Evolutionary conservation across 2,329 filamentous ascomycete genomes (phyloP), one percentile per base, ranked within the genome.

Genomic region (Epicoccum nigrum): DNA sequence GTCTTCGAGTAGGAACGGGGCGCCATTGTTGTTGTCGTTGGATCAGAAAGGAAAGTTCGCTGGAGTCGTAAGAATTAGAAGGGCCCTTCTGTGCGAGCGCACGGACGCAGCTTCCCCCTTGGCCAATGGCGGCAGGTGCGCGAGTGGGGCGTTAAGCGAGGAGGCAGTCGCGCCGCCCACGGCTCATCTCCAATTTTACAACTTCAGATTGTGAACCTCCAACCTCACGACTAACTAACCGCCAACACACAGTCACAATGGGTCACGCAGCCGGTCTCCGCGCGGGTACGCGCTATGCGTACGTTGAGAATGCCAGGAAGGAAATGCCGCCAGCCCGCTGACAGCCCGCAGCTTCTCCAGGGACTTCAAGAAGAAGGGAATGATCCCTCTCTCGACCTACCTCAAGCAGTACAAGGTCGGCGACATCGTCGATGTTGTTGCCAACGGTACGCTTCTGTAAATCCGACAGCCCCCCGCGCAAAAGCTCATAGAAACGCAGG

Each of bases 381-480:
- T 87, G 83, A 97, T 99, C 82, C 81, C 84, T 73, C 83, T 97
- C 75, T 92, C 88, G 71, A 97, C 93, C 76, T 99, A 97, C 86
- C 83, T 99, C 74, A 87, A 87, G 79, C 85, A 90, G 77, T 97
- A 95, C 89, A 91, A 88, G 79, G 94, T 99, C 75, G 94, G 94
- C 79, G 94, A 99, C 76, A 97, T 97, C 72, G 94, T 99, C 75
- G 94, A 99, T 78, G 91, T 99, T 79, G 95, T 96, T 82, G 90
- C 89, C 76, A 97, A 99, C 84, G 94, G 92, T 88, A 94, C 92
- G 89, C 95, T 65, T 17, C 34, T 71, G 64, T 61, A n/a, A 3
- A 15, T 16, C 16, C n/a, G 11, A 20, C 12, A 33, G 42, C 4
- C 7, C 12, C 13, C 38, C 12, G 33, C 51, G 67, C 55, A 58